These are phyloP conservation scores for Backusella sp. DNA, from an alignment of 192 early-diverging fungal genomes.

Conservation along the genomic window DNA sequence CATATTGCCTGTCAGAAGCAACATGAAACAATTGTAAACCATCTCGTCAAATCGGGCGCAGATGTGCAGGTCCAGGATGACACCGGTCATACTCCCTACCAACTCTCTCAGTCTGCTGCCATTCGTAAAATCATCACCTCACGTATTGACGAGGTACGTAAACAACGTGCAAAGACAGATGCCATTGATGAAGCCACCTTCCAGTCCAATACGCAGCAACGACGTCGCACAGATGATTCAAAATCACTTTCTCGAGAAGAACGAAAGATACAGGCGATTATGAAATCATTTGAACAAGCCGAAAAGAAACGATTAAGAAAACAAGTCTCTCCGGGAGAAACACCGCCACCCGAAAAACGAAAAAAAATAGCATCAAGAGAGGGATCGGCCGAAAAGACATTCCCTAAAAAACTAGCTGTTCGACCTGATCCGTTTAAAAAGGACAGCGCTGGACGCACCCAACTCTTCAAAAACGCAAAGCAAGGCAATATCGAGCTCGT, in stretches of 20 bases:
- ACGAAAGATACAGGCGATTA: conserved; percentile 62
- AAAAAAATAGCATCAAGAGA: conserved; percentile 8
- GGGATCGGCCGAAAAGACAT: conserved; percentile 8
- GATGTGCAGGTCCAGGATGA: conserved; percentile 43
- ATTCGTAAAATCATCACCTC: conserved; percentile 20
- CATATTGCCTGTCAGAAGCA: conserved; percentile 67
- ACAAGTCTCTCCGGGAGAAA: background rate
- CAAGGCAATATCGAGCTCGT: conserved; percentile 57
- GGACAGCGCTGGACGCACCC: conserved; percentile 64
- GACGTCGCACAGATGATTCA: background rate
- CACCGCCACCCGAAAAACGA: background rate
- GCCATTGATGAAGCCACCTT: conserved; percentile 32
- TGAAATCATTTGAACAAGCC: conserved; percentile 60
- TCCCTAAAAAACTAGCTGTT: background rate
- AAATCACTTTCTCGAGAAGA: conserved; percentile 54
- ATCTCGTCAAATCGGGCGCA: conserved; percentile 49
- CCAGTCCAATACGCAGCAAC: conserved; percentile 13
- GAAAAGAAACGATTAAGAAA: conserved; percentile 48
- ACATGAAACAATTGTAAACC: conserved; percentile 42
- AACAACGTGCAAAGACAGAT: conserved; percentile 26
- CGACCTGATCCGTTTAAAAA: conserved; percentile 46
- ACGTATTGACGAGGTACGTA: conserved; percentile 25
- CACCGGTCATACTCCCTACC: conserved; percentile 54
- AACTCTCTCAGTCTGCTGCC: conserved; percentile 33
- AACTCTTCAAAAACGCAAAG: conserved; percentile 61